Evolutionary conservation across 345 rosid genomes (phyloP).

Genomic region (Brassica juncea): DNA sequence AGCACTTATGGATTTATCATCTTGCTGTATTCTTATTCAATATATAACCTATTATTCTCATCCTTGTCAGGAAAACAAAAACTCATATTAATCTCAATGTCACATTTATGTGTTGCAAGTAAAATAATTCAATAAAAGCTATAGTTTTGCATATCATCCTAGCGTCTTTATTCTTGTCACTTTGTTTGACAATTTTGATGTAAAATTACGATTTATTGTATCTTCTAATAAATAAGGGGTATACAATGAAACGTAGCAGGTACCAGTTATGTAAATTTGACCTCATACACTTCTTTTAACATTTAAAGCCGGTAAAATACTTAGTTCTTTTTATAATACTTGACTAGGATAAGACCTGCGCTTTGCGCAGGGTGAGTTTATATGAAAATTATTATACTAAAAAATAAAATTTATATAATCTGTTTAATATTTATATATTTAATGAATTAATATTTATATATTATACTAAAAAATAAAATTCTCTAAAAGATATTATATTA

Average conservation of each 20-base stretch:
- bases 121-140: background rate
- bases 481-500: too few relatives aligned
- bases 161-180: background rate
- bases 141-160: background rate
- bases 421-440: too few relatives aligned
- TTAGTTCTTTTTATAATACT: too few relatives aligned
- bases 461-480: too few relatives aligned
- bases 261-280: too few relatives aligned
- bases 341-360: too few relatives aligned
- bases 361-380: too few relatives aligned
- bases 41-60: conserved; percentile 16
- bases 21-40: background rate
- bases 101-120: background rate
- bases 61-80: background rate
- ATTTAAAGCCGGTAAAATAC: too few relatives aligned
- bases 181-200: background rate
- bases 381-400: too few relatives aligned
- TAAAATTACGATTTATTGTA: background rate
- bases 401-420: too few relatives aligned
- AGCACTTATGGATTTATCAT: conserved; percentile 6
- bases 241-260: background rate
- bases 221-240: background rate
- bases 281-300: too few relatives aligned
- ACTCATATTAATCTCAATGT: background rate
- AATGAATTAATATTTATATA: too few relatives aligned